Evolutionary conservation across 495 filamentous ascomycete genomes (phyloP), one percentile per base, ranked within the genome.

Genomic region (Tuber microsphaerosporum): DNA sequence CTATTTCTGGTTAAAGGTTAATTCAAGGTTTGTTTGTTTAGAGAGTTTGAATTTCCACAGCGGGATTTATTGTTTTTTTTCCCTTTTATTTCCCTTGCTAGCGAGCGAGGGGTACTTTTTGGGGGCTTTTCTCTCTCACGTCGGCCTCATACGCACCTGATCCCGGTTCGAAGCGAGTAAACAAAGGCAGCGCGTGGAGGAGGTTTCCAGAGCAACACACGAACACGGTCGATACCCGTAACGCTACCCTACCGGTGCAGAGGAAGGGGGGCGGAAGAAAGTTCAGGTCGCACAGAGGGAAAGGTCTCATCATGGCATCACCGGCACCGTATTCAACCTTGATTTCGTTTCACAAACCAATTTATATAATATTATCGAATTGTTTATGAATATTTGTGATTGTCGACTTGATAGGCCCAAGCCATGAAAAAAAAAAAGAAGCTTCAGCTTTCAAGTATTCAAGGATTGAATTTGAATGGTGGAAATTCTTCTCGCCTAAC

Each of bases 121-220:
- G 26, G 56, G 56, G 56, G 7, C 12, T 34, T 34, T 34, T 26
- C 10, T 1, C 45, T 17, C 26, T 34, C 56, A 65, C 26, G 56
- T 65, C 56, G 12, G 16, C 26, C 56, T 34, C 56, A 73, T 70
- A 73, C 78, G 73, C 77, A 79, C 77, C 77, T 79, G 77, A 79
- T 73, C 75, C 51, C 71, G 76, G 56, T 31, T 34, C 72, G 45
- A 76, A 71, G 68, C 22, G 34, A 69, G 71, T 77, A 77, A 79
- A 79, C 77, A 79, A 71, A n/a, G 70, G 19, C 71, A 39, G 77
- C 77, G 77, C 77, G 77, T 79, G 77, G 44, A 65, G 73, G 41
- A 48, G 69, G 77, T 79, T 79, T 75, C 77, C 77, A 79, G 75
- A 79, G 77, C 77, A 79, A 79, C 77, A 79, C 77, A 79, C 76